Base-by-base conservation (phyloP, 2,329 filamentous ascomycete genomes). In the Sclerotinia trifoliorum region DNA sequence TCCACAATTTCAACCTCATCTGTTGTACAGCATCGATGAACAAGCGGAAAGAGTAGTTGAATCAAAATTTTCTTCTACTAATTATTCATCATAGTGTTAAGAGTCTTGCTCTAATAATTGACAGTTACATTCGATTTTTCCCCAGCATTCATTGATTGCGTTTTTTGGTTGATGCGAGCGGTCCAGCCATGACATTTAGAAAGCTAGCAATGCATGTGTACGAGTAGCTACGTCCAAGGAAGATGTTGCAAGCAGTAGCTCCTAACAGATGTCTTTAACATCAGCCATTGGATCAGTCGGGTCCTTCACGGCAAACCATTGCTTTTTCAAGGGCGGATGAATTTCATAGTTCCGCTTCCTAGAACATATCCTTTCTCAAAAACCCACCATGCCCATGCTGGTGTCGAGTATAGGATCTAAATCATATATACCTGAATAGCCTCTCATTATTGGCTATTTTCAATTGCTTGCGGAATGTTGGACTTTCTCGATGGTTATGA, bases 281-380 rank as follows among this genome's bases (percentile, higher is more conserved):
- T 4, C 4, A 10, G 8, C 2, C 3, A 10, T 11, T 1, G 17
- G 7, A 11, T 6, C 10, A 11, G 24, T 11, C 21, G 2, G 3
- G 8, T 5, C 1, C 44, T 46, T 49, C 10, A 15, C 35, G 6
- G 26, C 3, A 24, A 17, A 61, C 1, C 13, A 49, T 21, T 61
- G 29, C 49, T 24, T 49, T 19, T 29, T 39, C 15, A 2, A 49
- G 29, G 2, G 17, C 19, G n/a, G 13, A 8, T 55, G 21, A 2
- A 21, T 13, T 21, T 32, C 29, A 21, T 8, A 11, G 8, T 48
- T 11, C 29, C 11, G 10, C 2, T 32, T 49, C 11, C 19, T 21
- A 35, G 5, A n/a, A 19, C 3, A 7, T 5, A 39, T 48, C 4
- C 1, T 32, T 35, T 35, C n/a, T 21, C 52, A 55, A 3, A 17